Evolutionary conservation across 2,329 filamentous ascomycete species (phyloP).

Genomic region (Ilyonectria sp.): DNA sequence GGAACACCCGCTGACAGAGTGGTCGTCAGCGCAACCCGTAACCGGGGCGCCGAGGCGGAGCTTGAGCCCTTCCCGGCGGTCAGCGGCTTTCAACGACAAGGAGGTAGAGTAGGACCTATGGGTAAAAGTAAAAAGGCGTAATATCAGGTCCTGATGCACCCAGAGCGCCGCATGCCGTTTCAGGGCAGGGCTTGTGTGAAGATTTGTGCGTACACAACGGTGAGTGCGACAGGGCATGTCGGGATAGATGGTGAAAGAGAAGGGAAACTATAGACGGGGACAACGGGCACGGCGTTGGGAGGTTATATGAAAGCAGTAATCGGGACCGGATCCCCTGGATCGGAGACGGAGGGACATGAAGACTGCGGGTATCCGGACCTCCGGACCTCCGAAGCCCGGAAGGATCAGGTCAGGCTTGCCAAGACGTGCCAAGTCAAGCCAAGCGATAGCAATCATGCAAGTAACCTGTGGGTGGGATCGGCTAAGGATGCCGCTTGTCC

Average conservation of each 20-base stretch:
- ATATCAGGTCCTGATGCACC: slow-evolving; percentile 34
- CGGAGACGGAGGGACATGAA: slow-evolving; percentile 2
- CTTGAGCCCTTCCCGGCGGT: slow-evolving; percentile 57
- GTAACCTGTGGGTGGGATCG: not conserved
- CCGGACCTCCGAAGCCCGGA: slow-evolving; percentile 15
- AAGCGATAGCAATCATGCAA: not conserved
- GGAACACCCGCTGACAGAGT: slow-evolving; percentile 56
- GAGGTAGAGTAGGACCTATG: slow-evolving; percentile 45
- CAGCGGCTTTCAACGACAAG: slow-evolving; percentile 55
- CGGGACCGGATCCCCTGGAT: slow-evolving; percentile 6
- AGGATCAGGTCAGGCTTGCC: slow-evolving; percentile 5
- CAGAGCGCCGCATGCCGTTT: slow-evolving; percentile 2
- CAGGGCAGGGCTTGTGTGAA: slow-evolving; percentile 9
- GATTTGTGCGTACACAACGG: slow-evolving; percentile 16
- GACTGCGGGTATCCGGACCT: not conserved
- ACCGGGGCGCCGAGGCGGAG: slow-evolving; percentile 50
- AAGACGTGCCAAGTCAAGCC: slow-evolving; percentile 1
- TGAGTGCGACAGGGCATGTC: not conserved
- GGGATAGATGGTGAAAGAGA: slow-evolving; percentile 7
- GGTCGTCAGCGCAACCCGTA: slow-evolving; percentile 49
- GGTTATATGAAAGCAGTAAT: slow-evolving; percentile 2
- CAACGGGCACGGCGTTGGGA: slow-evolving; percentile 19
- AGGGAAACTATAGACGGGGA: slow-evolving; percentile 13
- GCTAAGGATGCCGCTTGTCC: not conserved
- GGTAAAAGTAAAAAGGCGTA: slow-evolving; percentile 26